Evolutionary conservation across 371 early-diverging fungal species (phyloP).

Genomic region (Apophysomyces elegans): DNA sequence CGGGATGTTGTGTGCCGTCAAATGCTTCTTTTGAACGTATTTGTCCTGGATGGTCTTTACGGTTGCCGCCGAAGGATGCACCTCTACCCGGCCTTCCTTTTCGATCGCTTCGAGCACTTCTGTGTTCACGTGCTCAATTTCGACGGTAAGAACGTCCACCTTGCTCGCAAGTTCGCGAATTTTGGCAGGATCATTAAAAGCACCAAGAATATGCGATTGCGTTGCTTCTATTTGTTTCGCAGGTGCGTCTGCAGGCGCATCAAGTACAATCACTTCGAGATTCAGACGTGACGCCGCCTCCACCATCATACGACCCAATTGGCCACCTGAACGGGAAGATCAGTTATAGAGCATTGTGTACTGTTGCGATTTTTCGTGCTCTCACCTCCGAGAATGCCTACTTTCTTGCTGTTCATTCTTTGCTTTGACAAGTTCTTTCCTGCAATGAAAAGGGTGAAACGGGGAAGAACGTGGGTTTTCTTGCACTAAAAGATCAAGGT

Average conservation of each 20-base stretch:
- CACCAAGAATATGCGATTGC: constrained; percentile 74
- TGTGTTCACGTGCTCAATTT: constrained; percentile 96
- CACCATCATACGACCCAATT: constrained; percentile 95
- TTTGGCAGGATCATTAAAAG: constrained; percentile 77
- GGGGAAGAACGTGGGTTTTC: background rate
- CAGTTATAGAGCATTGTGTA: background rate
- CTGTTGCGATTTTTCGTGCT: background rate
- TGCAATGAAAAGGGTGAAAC: background rate
- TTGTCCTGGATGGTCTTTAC: constrained; percentile 94
- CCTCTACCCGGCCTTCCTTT: constrained; percentile 44
- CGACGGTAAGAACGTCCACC: constrained; percentile 89
- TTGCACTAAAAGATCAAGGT: too few relatives aligned
- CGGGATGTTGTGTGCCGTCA: constrained; percentile 66
- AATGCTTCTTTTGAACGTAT: constrained; percentile 83
- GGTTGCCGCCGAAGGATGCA: constrained; percentile 83
- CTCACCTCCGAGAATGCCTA: constrained; percentile 72
- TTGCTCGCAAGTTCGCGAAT: constrained; percentile 75
- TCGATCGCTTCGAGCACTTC: constrained; percentile 73
- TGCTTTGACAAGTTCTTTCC: background rate
- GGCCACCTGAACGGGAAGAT: constrained; percentile 66
- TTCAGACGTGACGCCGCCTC: constrained; percentile 94
- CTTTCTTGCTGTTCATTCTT: constrained; percentile 59
- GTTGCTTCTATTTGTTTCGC: constrained; percentile 86
- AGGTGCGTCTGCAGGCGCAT: constrained; percentile 73
- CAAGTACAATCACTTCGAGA: constrained; percentile 82